Base-by-base conservation (phyloP, 2,329 filamentous ascomycete species). In the Phoma sp. region DNA sequence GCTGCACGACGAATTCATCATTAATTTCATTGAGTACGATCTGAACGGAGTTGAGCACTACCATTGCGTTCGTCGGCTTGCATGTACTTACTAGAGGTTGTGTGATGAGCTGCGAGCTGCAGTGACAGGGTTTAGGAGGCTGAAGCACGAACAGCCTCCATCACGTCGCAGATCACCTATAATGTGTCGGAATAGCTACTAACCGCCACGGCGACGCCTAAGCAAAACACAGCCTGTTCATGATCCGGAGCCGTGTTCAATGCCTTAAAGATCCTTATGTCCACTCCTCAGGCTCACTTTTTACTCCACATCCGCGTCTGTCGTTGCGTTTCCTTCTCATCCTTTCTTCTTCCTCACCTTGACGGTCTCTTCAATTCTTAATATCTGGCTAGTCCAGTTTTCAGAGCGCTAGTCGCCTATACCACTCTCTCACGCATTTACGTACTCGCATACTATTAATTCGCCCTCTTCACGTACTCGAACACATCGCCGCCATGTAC, bases 361-460 rank as follows among this genome's bases (percentile, higher is more conserved):
- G 24, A 50, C 52, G 47, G 52, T 50, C 36, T 68, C 65, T 66
- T 66, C 67, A 62, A 62, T 65, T 69, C 62, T 62, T 73, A 74
- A 70, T 72, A 64, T 47, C 69, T 75, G 71, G 72, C 71, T 65
- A 74, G 71, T 65, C 71, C 71, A 74, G 68, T 58, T 67, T 66
- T 24, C 44, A 69, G 65, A 75, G 72, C 72, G 72, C 72, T 69
- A 75, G 72, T 66, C 71, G 72, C 71, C 67, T 66, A 56, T 47
- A 64, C 38, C 61, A 59, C 56, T 69, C 65, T 59, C 61, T 68
- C 51, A 42, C 42, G 45, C 58, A 48, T 43, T 35, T 49, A 40
- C 33, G 54, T 61, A 65, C 58, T 61, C 52, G 40, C 33, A 55
- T 61, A 65, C 58, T 61, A 62, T 47, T 72, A 71, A 72, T 69